Conservation (phyloP, 257 asterid genomes). For the Plantago major region DNA sequence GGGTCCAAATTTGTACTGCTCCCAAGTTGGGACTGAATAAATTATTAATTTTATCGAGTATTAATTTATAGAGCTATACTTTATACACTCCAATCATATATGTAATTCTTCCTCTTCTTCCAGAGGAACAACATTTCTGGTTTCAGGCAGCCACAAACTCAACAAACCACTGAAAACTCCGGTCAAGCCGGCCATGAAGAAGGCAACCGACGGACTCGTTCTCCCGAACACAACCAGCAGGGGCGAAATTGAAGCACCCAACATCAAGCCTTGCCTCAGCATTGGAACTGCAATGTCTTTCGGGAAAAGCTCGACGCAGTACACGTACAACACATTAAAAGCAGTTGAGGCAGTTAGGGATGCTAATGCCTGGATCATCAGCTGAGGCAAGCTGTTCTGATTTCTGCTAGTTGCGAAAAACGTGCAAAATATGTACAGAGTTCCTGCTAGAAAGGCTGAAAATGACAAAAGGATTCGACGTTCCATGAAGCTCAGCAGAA, state of each 20-base stretch:
- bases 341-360: constrained; percentile 53
- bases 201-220: constrained; percentile 39
- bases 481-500: constrained; percentile 35
- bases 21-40: no score
- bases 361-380: constrained; percentile 37
- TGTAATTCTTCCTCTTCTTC: constrained; percentile 20
- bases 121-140: constrained; percentile 29
- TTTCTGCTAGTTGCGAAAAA: constrained; percentile 25
- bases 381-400: constrained; percentile 37
- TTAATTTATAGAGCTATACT: no score
- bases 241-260: constrained; percentile 56
- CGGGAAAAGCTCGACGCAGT: constrained; percentile 56
- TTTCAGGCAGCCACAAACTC: constrained; percentile 56
- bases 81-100: no score
- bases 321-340: constrained; percentile 45
- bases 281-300: constrained; percentile 48
- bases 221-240: constrained; percentile 43
- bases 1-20: no score
- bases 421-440: constrained; percentile 35
- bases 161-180: constrained; percentile 34
- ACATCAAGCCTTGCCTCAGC: constrained; percentile 44
- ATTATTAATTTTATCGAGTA: no score
- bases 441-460: constrained; percentile 37
- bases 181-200: constrained; percentile 35
- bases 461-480: constrained; percentile 39